Conservation (phyloP, 345 rosid species). For the Cardamine resedifolia region DNA sequence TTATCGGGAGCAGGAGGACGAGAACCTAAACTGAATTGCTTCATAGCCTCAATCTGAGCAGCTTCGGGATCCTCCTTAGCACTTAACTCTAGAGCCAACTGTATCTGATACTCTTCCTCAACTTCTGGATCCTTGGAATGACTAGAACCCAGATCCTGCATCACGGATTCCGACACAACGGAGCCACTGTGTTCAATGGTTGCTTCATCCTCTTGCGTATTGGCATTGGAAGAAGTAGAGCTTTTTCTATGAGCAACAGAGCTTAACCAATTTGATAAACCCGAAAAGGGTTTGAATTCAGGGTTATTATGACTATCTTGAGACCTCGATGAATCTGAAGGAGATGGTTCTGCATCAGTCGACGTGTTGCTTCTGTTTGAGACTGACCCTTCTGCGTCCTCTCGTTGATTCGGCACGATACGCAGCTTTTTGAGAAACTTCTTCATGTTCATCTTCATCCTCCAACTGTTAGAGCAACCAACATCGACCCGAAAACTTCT, state of each 20-base stretch:
- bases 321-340: constrained; percentile 48
- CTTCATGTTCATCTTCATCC: constrained; percentile 63
- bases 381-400: constrained; percentile 58
- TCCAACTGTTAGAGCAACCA: constrained; percentile 51
- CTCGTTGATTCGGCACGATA: constrained; percentile 59
- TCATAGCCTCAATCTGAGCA: constrained; percentile 94
- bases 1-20: constrained; percentile 57
- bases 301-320: constrained; percentile 26
- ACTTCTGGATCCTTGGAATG: constrained; percentile 72
- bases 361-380: constrained; percentile 60
- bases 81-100: constrained; percentile 88
- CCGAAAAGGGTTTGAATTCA: constrained; percentile 69
- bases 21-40: constrained; percentile 87
- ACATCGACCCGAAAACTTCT: constrained; percentile 57
- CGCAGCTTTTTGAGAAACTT: constrained; percentile 89
- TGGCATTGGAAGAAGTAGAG: constrained; percentile 61
- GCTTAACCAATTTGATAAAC: constrained; percentile 78
- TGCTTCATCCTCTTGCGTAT: constrained; percentile 39
- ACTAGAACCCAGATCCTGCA: constrained; percentile 56
- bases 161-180: constrained; percentile 44
- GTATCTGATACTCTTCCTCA: constrained; percentile 94
- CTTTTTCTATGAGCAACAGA: constrained; percentile 63
- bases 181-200: constrained; percentile 49
- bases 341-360: constrained; percentile 47
- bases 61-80: constrained; percentile 99